Base-by-base conservation (phyloP, 73 alveolate genomes). In the Halteria grandinella region DNA sequence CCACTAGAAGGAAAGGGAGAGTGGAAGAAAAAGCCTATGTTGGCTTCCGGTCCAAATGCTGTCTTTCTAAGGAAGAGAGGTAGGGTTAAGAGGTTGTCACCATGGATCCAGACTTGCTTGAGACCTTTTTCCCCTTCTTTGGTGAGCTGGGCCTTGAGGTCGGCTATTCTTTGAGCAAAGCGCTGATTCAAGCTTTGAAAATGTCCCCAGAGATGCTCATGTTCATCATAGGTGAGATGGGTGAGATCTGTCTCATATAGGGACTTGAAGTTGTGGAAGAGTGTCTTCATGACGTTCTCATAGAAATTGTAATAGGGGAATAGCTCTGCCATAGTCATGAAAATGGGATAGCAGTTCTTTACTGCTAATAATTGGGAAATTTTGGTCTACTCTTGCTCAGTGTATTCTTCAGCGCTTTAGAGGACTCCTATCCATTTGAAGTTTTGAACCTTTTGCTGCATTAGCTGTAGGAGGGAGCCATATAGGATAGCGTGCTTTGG, bases 1-100 rank as follows among this genome's bases (percentile, higher is more conserved):
- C 75, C 94, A 0, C 90, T 79, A 10, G 90, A 86, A 6, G 94
- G 94, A 23, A 86, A 79, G 27, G 94, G 94, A 1, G 71, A 66
- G 44, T 85, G 93, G 12, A 85, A 60, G 51, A 76, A 85, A 64
- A 85, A 75, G 12, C 93, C 93, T 25, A 85, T 75, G 79, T 85
- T 85, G 2, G 93, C 93, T n/a, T n/a, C n/a, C n/a, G n/a, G n/a
- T 15, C 51, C 83, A 4, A 17, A 6, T 18, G 33, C 48, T n/a
- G 29, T 31, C 45, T 51, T 70, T 58, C 50, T 70, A 31, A 8
- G 20, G 17, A 28, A 70, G 25, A 70, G 23, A 14, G 83, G 60
- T 18, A 49, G 48, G 70, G 50, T 45, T 0, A 70, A 36, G n/a
- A 70, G 49, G 15, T 70, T 10, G 36, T 48, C 58, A 31, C 58